Evolutionary conservation across 345 rosid species (phyloP).

Genomic region (Linum lewisii): DNA sequence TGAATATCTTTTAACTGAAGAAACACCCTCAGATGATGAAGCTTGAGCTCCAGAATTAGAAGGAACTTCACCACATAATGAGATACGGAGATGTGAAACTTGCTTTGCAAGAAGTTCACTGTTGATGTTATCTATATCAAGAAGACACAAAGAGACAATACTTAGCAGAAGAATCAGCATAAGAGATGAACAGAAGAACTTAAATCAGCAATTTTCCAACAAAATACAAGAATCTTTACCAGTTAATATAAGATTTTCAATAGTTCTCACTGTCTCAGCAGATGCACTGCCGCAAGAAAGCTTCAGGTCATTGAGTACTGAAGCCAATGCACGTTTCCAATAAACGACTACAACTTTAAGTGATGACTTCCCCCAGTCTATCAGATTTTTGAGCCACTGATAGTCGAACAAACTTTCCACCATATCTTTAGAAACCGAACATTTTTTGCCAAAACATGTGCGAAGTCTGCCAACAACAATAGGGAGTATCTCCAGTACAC

Average conservation of each 20-base stretch:
- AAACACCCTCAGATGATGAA: constrained; percentile 14
- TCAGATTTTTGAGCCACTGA: constrained; percentile 80
- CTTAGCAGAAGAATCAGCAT: background rate
- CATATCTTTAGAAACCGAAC: constrained; percentile 27
- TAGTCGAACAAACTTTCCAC: constrained; percentile 34
- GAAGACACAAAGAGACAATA: constrained; percentile 12
- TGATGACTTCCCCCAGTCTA: constrained; percentile 88
- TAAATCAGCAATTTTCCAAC: background rate
- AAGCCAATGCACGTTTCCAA: constrained; percentile 68
- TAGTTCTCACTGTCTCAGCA: constrained; percentile 25
- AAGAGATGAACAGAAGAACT: constrained; percentile 11
- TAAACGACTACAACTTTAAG: constrained; percentile 71
- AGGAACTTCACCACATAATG: constrained; percentile 34
- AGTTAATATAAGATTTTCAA: constrained; percentile 49
- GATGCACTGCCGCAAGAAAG: constrained; percentile 32
- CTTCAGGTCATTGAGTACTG: constrained; percentile 46
- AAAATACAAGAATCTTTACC: constrained; percentile 39
- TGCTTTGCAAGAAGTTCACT: constrained; percentile 54
- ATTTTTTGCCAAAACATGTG: constrained; percentile 20
- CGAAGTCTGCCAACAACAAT: constrained; percentile 47
- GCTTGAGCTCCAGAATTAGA: constrained; percentile 16
- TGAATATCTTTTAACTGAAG: constrained; percentile 16
- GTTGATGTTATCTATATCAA: constrained; percentile 41
- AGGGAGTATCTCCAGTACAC: constrained; percentile 84
- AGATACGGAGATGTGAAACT: constrained; percentile 51